Evolutionary conservation across 805 yeast genomes (phyloP).

Genomic region (Henningerozyma blattae): DNA sequence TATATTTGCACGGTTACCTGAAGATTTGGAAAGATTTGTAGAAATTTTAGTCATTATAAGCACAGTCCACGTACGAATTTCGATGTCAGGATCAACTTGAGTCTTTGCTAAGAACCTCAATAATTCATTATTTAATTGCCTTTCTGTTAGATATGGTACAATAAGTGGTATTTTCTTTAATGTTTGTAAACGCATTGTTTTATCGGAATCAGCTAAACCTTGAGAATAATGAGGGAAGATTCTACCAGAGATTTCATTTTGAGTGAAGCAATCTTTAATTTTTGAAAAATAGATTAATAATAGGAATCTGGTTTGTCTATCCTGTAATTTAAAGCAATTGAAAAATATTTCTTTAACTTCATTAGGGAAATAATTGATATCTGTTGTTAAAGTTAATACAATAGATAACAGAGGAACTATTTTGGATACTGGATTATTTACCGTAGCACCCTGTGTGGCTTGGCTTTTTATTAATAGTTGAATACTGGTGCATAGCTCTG

Average conservation of each 20-base stretch:
- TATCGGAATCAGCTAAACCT: slow-evolving; percentile 80
- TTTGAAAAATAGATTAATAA: slow-evolving; percentile 52
- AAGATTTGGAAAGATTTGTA: slow-evolving; percentile 17
- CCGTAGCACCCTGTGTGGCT: slow-evolving; percentile 6
- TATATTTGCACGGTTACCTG: slow-evolving; percentile 46
- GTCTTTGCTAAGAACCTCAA: slow-evolving; percentile 61
- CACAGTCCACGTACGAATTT: slow-evolving; percentile 23
- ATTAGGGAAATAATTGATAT: slow-evolving; percentile 24
- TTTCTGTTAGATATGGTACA: slow-evolving; percentile 53
- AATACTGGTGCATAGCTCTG: slow-evolving; percentile 37
- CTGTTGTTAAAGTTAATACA: slow-evolving; percentile 26
- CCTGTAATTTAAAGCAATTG: slow-evolving; percentile 50
- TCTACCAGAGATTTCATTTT: slow-evolving; percentile 52
- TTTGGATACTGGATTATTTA: slow-evolving; percentile 19
- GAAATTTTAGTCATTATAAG: slow-evolving; percentile 16
- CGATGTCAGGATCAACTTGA: slow-evolving; percentile 21
- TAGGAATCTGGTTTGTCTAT: slow-evolving; percentile 67
- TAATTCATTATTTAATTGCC: slow-evolving; percentile 80
- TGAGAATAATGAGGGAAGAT: slow-evolving; percentile 58
- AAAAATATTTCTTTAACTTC: slow-evolving; percentile 47
- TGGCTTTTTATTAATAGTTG: slow-evolving; percentile 5
- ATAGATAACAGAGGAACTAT: slow-evolving; percentile 21
- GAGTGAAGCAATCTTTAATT: slow-evolving; percentile 38
- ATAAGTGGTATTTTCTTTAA: slow-evolving; percentile 43
- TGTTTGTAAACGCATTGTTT: slow-evolving; percentile 70